phyloP scores from a whole-genome alignment of 202 grass and related monocot genomes.

The Setaria viridis region DNA sequence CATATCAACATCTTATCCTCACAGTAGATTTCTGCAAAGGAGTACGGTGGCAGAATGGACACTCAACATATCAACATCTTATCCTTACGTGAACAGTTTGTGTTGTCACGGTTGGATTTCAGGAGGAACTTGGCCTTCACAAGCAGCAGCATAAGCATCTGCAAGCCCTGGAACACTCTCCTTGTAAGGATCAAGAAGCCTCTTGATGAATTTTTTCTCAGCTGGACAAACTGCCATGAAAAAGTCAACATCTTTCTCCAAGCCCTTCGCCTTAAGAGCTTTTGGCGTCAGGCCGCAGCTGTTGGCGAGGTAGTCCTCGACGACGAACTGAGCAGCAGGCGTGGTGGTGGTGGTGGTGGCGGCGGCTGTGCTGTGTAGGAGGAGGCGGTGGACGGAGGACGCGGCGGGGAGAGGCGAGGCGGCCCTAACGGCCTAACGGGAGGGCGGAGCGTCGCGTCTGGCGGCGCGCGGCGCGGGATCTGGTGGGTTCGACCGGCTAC shows the following conservation, averaged over 20 bases:
- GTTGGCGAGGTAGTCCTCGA: neutral
- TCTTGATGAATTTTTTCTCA: neutral
- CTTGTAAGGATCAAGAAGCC: neutral
- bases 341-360: neutral
- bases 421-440: neutral
- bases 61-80: neutral
- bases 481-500: too few relatives aligned
- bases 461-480: too few relatives aligned
- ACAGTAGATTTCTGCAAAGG: neutral
- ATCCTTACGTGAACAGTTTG: too few relatives aligned
- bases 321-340: too few relatives aligned
- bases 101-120: neutral
- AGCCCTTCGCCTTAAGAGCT: constrained; percentile 38
- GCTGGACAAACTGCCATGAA: neutral
- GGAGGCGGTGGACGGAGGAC: too few relatives aligned
- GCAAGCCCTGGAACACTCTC: neutral
- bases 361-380: neutral
- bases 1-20: neutral
- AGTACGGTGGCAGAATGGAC: neutral
- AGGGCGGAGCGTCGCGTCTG: neutral
- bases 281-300: neutral
- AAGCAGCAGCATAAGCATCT: neutral
- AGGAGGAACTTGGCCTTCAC: neutral
- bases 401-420: neutral
- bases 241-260: constrained; percentile 7